Evolutionary conservation across 345 rosid genomes (phyloP).

Genomic region (Kandelia obovata): DNA sequence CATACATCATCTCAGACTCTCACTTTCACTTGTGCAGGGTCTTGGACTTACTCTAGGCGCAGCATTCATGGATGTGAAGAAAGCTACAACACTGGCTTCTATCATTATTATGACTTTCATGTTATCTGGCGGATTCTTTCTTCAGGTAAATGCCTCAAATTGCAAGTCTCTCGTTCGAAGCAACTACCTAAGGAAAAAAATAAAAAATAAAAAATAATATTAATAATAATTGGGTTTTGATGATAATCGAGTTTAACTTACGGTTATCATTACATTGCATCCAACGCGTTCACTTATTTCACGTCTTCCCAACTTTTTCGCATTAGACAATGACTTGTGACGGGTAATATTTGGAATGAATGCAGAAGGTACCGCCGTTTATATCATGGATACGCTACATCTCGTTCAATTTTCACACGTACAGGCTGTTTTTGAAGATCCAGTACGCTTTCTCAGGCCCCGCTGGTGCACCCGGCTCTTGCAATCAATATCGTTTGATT

Average conservation of each 20-base stretch:
- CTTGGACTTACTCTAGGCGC: conserved; percentile 99
- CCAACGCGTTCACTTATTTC: no score
- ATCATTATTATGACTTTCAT: conserved; percentile 95
- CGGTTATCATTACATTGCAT: no score
- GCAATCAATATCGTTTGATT: no score
- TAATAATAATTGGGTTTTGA: no score
- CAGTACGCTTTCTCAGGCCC: conserved; percentile 38
- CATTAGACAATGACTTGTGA: no score
- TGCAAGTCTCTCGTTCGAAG: background rate
- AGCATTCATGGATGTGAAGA: conserved; percentile 81
- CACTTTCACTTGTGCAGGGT: conserved; percentile 43
- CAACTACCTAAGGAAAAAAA: no score
- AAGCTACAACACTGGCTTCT: conserved; percentile 90
- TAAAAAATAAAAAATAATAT: no score
- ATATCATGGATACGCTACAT: conserved; percentile 85
- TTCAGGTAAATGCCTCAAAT: conserved; percentile 44
- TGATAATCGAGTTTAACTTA: no score
- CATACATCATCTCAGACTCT: no score
- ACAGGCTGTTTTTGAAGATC: conserved; percentile 83
- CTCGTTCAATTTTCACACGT: conserved; percentile 96
- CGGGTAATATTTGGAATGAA: no score
- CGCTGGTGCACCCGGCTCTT: no score
- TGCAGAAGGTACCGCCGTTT: conserved; percentile 89
- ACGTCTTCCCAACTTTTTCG: no score
- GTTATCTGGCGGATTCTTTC: conserved; percentile 93